Conservation (phyloP, 73 alveolate genomes). For the Symbiodinium pilosum region DNA sequence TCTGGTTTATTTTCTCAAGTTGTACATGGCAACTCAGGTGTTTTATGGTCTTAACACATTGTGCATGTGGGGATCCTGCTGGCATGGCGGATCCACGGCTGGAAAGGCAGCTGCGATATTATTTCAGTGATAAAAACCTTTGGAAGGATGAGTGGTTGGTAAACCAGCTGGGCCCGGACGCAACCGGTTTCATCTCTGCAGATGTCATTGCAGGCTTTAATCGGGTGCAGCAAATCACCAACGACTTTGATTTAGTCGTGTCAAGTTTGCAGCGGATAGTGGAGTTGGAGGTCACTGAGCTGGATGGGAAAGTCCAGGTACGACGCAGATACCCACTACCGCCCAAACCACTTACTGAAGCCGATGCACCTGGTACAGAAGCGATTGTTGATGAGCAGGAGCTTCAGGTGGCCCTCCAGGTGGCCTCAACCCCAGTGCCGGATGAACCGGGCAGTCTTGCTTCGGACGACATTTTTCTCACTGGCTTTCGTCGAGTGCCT, state of each 20-base stretch:
- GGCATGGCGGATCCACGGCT: constrained; percentile 73
- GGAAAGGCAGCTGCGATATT: constrained; percentile 78
- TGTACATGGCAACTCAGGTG: background rate
- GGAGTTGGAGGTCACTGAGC: constrained; percentile 78
- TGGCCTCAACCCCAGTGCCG: constrained; percentile 60
- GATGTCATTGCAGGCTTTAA: constrained; percentile 90
- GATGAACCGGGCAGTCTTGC: constrained; percentile 3
- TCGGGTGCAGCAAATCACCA: constrained; percentile 55
- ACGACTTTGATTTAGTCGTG: constrained; percentile 40
- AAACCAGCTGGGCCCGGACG: constrained; percentile 66
- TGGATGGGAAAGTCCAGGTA: constrained; percentile 38
- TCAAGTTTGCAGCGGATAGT: constrained; percentile 57
- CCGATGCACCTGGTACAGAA: constrained; percentile 26
- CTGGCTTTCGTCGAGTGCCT: constrained; percentile 48
- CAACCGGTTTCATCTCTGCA: constrained; percentile 47
- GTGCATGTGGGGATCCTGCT: background rate
- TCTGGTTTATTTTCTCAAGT: too few species aligned
- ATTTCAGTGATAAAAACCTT: constrained; percentile 89
- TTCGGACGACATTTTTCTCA: background rate
- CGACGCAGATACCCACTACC: constrained; percentile 69
- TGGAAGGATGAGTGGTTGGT: constrained; percentile 80
- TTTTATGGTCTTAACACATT: background rate
- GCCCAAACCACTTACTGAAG: constrained; percentile 51
- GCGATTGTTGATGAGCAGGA: constrained; percentile 46
- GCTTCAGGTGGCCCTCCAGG: constrained; percentile 63